A percentile compares a stretch with the other conserved stretches of the same genome.
Conservation (phyloP, 2,329 filamentous ascomycete species). For the Monilinia polystroma region DNA sequence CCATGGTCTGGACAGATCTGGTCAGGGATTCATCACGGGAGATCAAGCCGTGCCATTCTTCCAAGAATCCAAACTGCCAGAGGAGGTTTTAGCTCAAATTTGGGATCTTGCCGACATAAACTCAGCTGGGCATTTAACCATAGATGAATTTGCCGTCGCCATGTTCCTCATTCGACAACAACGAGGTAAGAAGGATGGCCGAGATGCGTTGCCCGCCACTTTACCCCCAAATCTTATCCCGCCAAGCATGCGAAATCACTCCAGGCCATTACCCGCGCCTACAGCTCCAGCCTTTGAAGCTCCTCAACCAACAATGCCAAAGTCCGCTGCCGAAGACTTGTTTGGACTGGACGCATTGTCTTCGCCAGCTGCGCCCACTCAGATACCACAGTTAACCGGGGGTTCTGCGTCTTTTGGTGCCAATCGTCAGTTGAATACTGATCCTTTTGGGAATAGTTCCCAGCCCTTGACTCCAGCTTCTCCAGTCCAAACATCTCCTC, state of each 20-base stretch:
- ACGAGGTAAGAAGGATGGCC: slow-evolving; percentile 65
- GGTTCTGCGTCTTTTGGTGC: slow-evolving; percentile 61
- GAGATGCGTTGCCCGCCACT: slow-evolving; percentile 65
- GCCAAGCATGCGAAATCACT: slow-evolving; percentile 73
- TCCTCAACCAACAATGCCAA: slow-evolving; percentile 52
- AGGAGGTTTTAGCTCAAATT: slow-evolving; percentile 87
- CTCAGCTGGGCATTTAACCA: slow-evolving; percentile 78
- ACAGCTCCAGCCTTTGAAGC: slow-evolving; percentile 47
- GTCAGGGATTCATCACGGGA: slow-evolving; percentile 81
- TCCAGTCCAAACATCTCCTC: slow-evolving; percentile 33
- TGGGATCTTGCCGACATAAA: slow-evolving; percentile 97
- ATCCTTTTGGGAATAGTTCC: slow-evolving; percentile 45
- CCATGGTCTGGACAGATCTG: slow-evolving; percentile 74
- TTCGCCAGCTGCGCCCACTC: slow-evolving; percentile 48
- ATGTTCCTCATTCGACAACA: slow-evolving; percentile 97
- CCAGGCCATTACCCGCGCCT: slow-evolving; percentile 47
- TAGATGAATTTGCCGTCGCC: slow-evolving; percentile 92
- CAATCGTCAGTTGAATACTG: slow-evolving; percentile 41
- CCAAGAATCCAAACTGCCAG: slow-evolving; percentile 83
- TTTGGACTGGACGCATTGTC: slow-evolving; percentile 83
- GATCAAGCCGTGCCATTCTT: slow-evolving; percentile 95
- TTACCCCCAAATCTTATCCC: slow-evolving; percentile 81
- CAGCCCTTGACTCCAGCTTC: slow-evolving; percentile 35
- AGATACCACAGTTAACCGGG: slow-evolving; percentile 69
- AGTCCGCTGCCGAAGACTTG: slow-evolving; percentile 87